These are phyloP conservation scores for Cicer cuneatum DNA, from an alignment of 306 rosid genomes.

Conservation along the genomic window DNA sequence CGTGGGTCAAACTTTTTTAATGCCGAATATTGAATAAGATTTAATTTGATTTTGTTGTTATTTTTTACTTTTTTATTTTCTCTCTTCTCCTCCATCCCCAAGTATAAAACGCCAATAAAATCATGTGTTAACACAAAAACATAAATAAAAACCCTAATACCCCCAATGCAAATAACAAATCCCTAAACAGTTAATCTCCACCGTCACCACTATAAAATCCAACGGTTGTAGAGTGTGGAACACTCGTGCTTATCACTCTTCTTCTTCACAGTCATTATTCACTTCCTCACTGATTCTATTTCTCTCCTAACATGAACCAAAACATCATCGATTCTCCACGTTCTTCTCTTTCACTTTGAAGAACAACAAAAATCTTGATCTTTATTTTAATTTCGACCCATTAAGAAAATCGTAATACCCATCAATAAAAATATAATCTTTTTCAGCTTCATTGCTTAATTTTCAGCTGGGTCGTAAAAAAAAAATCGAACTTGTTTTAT, in stretches of 20 bases:
- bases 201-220: conserved; percentile 49
- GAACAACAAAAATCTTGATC: conserved; percentile 47
- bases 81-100: no score
- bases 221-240: conserved; percentile 45
- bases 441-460: conserved; percentile 6
- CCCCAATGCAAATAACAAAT: conserved; percentile 51
- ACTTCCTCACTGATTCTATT: conserved; percentile 48
- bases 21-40: conserved; percentile 7
- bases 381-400: conserved; percentile 38
- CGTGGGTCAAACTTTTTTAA: conserved; percentile 9
- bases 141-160: conserved; percentile 65
- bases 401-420: conserved; percentile 17
- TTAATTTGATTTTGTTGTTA: neutral
- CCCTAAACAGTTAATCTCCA: conserved; percentile 36
- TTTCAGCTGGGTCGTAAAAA: conserved; percentile 18
- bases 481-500: neutral
- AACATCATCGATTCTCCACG: conserved; percentile 38
- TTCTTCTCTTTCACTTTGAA: conserved; percentile 31
- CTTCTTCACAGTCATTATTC: conserved; percentile 52
- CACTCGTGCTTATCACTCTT: conserved; percentile 70
- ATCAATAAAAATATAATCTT: conserved; percentile 18
- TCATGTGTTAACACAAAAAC: neutral
- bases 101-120: neutral
- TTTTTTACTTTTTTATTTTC: neutral
- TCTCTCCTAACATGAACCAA: conserved; percentile 61